Percentiles rank a stretch among this genome's conserved stretches.
Conservation (phyloP, 2,329 filamentous ascomycete genomes). For the Microsporum audouinii region DNA sequence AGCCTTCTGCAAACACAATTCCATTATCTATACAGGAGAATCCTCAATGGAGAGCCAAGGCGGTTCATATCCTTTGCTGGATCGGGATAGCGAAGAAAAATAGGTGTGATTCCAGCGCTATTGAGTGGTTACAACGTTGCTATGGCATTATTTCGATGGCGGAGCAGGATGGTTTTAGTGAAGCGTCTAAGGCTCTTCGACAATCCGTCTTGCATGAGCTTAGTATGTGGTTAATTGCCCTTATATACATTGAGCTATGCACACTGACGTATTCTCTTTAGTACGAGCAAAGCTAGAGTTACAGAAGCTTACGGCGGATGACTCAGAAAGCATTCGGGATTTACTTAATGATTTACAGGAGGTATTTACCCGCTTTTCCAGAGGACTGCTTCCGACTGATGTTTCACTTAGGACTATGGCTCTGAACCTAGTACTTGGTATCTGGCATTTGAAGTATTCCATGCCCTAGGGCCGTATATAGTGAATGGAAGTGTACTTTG, state of each 20-base stretch:
- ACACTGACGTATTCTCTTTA: constrained; percentile 8
- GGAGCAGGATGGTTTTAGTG: constrained; percentile 39
- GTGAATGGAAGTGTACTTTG: not conserved
- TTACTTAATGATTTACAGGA: constrained; percentile 50
- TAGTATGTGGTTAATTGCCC: constrained; percentile 39
- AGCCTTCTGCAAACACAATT: not conserved
- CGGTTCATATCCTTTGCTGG: constrained; percentile 58
- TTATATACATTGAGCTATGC: not conserved
- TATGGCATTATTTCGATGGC: constrained; percentile 34
- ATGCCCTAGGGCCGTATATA: constrained; percentile 20
- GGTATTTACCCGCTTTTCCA: constrained; percentile 10
- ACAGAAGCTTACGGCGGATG: constrained; percentile 34
- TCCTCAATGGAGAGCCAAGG: constrained; percentile 43
- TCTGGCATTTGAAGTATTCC: constrained; percentile 56
- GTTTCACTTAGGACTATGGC: constrained; percentile 41
- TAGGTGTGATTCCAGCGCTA: constrained; percentile 43
- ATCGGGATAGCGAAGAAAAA: constrained; percentile 53
- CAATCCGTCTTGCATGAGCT: constrained; percentile 55
- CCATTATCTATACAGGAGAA: constrained; percentile 30
- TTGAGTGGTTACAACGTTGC: constrained; percentile 64
- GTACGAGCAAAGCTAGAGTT: constrained; percentile 22
- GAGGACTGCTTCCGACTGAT: not conserved
- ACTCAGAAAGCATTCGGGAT: constrained; percentile 41
- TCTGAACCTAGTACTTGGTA: constrained; percentile 55
- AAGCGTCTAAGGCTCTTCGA: constrained; percentile 52